Percentiles rank a stretch among this genome's conserved stretches.
Conservation (phyloP, 2,329 filamentous ascomycete genomes). For the Phyllosticta paracitricarpa region DNA sequence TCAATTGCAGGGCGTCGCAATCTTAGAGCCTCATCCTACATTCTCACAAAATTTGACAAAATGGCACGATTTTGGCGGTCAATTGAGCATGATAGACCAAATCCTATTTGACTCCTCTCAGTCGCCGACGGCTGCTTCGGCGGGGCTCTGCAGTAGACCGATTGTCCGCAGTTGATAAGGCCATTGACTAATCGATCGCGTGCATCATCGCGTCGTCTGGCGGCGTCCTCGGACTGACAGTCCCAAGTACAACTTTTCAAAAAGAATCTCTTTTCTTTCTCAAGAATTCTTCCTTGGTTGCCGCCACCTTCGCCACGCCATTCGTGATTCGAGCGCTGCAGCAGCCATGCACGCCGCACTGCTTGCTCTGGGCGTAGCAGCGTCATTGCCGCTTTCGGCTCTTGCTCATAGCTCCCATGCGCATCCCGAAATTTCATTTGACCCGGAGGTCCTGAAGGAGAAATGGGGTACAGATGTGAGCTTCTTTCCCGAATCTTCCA, state of each 20-base stretch:
- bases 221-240: background rate
- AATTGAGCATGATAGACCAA: background rate
- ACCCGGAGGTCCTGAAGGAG: slow-evolving; percentile 23
- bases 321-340: background rate
- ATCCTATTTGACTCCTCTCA: background rate
- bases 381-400: slow-evolving; percentile 14
- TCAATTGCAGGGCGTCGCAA: background rate
- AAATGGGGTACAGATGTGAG: slow-evolving; percentile 34
- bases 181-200: background rate
- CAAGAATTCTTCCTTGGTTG: background rate
- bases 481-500: background rate
- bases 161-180: background rate
- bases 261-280: background rate
- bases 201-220: background rate
- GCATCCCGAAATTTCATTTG: slow-evolving; percentile 19
- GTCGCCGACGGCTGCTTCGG: slow-evolving; percentile 52
- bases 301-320: background rate
- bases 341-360: slow-evolving; percentile 2
- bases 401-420: slow-evolving; percentile 21
- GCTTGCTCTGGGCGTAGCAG: slow-evolving; percentile 4
- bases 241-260: background rate
- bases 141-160: slow-evolving; percentile 27
- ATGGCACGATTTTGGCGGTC: background rate
- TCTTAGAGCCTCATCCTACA: background rate
- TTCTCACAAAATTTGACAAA: background rate